phyloP scores from a whole-genome alignment of 2,329 filamentous ascomycete genomes.

The Aspergillus alliaceus region DNA sequence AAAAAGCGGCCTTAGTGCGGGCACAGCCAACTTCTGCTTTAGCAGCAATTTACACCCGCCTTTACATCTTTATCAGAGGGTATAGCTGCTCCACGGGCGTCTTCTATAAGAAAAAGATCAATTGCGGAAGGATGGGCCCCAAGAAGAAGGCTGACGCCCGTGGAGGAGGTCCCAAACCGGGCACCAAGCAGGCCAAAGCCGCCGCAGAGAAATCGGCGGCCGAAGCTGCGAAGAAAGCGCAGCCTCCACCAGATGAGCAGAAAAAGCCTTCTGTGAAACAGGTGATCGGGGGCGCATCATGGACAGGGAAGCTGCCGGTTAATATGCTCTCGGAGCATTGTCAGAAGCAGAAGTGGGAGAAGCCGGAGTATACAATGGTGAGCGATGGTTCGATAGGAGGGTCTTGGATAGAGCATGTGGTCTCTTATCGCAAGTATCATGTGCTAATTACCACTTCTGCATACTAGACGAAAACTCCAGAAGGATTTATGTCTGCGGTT shows the following conservation, averaged over 20 bases:
- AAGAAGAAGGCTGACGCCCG: constrained; percentile 43
- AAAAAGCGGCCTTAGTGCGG: constrained; percentile 32
- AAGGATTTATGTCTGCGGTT: constrained; percentile 78
- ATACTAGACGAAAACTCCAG: constrained; percentile 62
- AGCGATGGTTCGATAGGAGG: constrained; percentile 17
- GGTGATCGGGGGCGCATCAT: constrained; percentile 89
- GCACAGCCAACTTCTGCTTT: constrained; percentile 21
- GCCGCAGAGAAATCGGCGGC: constrained; percentile 31
- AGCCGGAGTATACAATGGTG: constrained; percentile 85
- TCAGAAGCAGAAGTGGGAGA: constrained; percentile 93
- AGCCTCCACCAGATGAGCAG: constrained; percentile 44
- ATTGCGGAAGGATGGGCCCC: constrained; percentile 35
- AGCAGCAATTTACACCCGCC: constrained; percentile 5
- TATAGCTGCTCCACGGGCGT: constrained; percentile 24
- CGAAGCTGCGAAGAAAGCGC: constrained; percentile 32
- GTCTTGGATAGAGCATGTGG: background rate
- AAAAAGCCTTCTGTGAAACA: constrained; percentile 67
- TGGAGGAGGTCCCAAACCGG: constrained; percentile 41
- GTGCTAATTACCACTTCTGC: constrained; percentile 14
- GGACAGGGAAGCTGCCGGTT: constrained; percentile 95
- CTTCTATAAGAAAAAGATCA: constrained; percentile 2
- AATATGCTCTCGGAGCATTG: constrained; percentile 93
- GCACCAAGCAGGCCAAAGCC: constrained; percentile 42
- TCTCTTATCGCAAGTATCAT: background rate
- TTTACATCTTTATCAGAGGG: background rate